Conservation (phyloP, 2,329 filamentous ascomycete genomes). For the Whalleya microplaca region DNA sequence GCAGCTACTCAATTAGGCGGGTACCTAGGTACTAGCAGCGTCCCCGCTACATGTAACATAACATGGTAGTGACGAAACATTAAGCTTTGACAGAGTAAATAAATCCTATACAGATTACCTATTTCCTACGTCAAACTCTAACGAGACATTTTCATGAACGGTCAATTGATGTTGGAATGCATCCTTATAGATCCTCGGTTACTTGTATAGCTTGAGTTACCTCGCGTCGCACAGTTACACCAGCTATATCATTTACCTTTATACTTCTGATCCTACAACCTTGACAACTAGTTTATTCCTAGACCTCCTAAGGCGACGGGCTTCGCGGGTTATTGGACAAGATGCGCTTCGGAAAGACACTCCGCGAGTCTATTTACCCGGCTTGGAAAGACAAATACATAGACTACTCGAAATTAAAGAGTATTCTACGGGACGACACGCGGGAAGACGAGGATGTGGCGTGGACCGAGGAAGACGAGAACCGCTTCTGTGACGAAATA, state of each 20-base stretch:
- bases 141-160: neutral
- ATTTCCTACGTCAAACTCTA: neutral
- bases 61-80: too few relatives aligned
- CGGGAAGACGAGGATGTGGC: constrained; percentile 62
- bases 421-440: constrained; percentile 77
- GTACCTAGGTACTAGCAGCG: neutral
- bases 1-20: constrained; percentile 1
- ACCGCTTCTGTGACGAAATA: constrained; percentile 90
- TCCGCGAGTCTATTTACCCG: constrained; percentile 76
- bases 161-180: neutral
- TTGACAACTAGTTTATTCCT: neutral
- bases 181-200: neutral
- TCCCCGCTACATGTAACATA: too few relatives aligned
- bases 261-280: neutral
- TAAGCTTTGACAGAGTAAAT: neutral
- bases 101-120: constrained; percentile 1
- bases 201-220: neutral
- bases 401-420: constrained; percentile 93
- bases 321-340: constrained; percentile 26
- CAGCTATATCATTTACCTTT: neutral
- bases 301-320: neutral
- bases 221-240: neutral
- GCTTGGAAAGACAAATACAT: constrained; percentile 96
- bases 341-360: constrained; percentile 94
- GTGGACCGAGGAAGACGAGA: constrained; percentile 96